Conservation (phyloP, 1,284 basidiomycete species). For the Cystobasidiaceae sp. region DNA sequence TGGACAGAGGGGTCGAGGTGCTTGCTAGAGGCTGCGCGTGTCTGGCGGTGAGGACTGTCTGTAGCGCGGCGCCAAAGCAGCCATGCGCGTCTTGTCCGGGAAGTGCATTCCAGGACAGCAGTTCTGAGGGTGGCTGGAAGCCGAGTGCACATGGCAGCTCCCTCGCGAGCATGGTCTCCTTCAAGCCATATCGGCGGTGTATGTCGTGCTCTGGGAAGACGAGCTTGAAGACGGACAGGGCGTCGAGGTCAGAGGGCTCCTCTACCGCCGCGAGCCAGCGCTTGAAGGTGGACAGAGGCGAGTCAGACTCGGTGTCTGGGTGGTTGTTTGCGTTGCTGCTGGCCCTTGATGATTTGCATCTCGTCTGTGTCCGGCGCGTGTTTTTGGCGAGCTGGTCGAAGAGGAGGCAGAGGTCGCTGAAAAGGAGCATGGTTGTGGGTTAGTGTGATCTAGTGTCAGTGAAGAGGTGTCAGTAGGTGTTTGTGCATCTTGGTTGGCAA, state of each 20-base stretch:
- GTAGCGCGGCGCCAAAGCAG: conserved; percentile 65
- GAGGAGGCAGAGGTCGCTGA: conserved; percentile 26
- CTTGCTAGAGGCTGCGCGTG: conserved; percentile 32
- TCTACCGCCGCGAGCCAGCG: conserved; percentile 11
- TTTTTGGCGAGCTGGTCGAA: conserved; percentile 16
- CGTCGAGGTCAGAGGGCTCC: conserved; percentile 31
- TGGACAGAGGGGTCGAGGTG: conserved; percentile 37
- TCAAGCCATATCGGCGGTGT: conserved; percentile 64
- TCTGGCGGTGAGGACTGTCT: conserved; percentile 48
- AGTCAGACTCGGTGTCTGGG: neutral
- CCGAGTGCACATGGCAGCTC: conserved; percentile 56
- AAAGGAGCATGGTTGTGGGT: too few relatives aligned
- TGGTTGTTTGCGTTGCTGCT: neutral
- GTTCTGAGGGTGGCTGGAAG: conserved; percentile 42
- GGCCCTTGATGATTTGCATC: neutral
- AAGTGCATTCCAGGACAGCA: neutral
- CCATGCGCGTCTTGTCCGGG: conserved; percentile 49
- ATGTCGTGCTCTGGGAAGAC: conserved; percentile 76
- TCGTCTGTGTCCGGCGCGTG: too few relatives aligned
- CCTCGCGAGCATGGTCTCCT: conserved; percentile 61
- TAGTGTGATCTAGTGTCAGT: too few relatives aligned
- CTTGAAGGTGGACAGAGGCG: neutral
- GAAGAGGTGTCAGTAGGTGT: too few relatives aligned
- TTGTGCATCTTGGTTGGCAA: too few relatives aligned
- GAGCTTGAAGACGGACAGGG: conserved; percentile 57